Evolutionary conservation across 208 protist genomes (phyloP), one percentile per base, ranked within the genome.

Genomic region (Acanthamoeba triangularis): DNA sequence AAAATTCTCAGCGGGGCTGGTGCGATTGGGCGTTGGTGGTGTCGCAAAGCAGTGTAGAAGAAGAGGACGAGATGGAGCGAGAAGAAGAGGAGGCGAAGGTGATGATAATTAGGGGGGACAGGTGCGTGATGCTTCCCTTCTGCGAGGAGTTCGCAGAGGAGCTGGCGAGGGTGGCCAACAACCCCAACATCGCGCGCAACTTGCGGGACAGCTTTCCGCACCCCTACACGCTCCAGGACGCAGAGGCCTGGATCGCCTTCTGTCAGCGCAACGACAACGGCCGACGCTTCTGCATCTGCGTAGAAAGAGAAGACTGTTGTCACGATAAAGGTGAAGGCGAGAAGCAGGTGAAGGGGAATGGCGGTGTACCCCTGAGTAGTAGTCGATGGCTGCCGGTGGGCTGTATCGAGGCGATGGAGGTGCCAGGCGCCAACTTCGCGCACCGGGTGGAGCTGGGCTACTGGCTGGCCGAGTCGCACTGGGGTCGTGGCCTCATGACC

Each of bases 381-480:
- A 82, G 28, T 37, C 49, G 78, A 37, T 87, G 78, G 78, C 23
- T n/a, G 25, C 28, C 30, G 2, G 78, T 87, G 33, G 78, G 78
- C 1, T 2, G 78, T 8, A 87, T 87, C 47, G 78, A 87, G 47
- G 78, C 78, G 8, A 59, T 63, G 47, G 16, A 11, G 6, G 41
- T 80, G 72, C 47, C 18, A 0, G 78, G 18, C 28, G 47, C n/a
- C n/a, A 87, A 87, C 49, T 59, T 37, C 49, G 16, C 5, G 10
- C 78, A 87, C 25, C 52, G 49, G 4, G 74, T 28, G 28, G 49
- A 87, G 4, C 54, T 93, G 18, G 87, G 87, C 37, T 93, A 93
- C 65, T 93, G 87, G 87, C 61, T 93, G 35, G 87, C 61, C 59
- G 87, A 93, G 87, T n/a, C 56, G 33, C 87, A 93, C 59, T 93